Evolutionary conservation across 352 stramenopile genomes (phyloP), one percentile per base, ranked within the genome.

Genomic region (Phytophthora melonis): DNA sequence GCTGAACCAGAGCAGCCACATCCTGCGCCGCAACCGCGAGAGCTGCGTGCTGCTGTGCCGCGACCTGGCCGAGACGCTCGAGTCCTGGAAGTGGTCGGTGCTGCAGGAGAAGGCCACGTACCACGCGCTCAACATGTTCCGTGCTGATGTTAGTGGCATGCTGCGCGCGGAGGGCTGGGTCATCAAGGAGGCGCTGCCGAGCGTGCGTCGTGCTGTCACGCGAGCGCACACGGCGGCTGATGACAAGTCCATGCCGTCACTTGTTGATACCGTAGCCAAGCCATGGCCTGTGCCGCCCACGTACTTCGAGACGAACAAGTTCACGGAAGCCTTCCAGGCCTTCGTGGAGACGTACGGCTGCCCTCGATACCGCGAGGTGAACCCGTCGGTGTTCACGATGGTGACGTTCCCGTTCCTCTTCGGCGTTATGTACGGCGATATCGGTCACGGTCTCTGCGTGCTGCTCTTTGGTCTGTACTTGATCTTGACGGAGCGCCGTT

Each of bases 371-470:
- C 94, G 97, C 58, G 98, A 99, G 86, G 95, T 98, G 70, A 99
- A 99, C 75, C 98, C 98, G 41, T 98, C 98, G 16, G 87, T 99
- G 47, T 99, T 99, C 79, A 99, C 98, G 23, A 95, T 97, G 13
- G 96, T 99, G n/a, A 99, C 97, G 50, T 99, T 99, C 82, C 98
- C 98, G 60, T 99, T 99, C 82, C 86, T 99, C 19, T 99, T 99
- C 74, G 98, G 98, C 65, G 97, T 99, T 75, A 99, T 99, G 98
- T 99, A 99, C 80, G 98, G 98, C 66, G 98, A 99, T 85, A 98
- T 99, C 52, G 98, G 98, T 18, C 98, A 99, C 77, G 97, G 97
- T 32, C 83, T 97, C 19, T 98, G 98, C 77, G 86, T 99, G 23
- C 90, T 99, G 70, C 84, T 98, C 57, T 94, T 97, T 64, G 97